phyloP scores from a whole-genome alignment of 352 stramenopile genomes.

The Pythium brachiatum region DNA sequence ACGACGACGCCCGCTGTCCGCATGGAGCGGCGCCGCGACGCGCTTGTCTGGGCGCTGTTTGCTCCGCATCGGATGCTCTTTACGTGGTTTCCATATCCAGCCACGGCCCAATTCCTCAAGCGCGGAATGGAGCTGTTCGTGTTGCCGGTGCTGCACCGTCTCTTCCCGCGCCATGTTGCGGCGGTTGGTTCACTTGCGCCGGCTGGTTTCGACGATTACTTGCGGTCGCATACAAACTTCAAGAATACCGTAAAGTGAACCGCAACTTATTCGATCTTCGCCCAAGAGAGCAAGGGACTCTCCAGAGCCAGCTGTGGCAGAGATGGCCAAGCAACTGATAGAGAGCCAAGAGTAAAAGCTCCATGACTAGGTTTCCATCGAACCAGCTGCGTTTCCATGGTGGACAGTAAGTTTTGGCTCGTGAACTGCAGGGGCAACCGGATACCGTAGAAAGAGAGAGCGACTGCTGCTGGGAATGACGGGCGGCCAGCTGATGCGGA shows the following conservation, averaged over 20 bases:
- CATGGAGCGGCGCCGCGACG: slow-evolving; percentile 23
- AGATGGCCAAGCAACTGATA: not conserved
- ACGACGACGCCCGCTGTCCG: not conserved
- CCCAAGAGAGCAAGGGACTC: not conserved
- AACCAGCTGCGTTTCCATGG: slow-evolving; percentile 2
- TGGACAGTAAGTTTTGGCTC: not conserved
- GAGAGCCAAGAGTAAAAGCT: not conserved
- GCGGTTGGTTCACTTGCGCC: not conserved
- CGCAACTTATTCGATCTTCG: not conserved
- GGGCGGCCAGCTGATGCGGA: not conserved
- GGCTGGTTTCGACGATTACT: slow-evolving; percentile 2
- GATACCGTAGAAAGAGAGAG: slow-evolving; percentile 7
- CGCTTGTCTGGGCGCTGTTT: slow-evolving; percentile 49
- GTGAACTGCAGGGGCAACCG: not conserved
- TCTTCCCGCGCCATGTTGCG: slow-evolving; percentile 13
- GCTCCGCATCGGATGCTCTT: slow-evolving; percentile 46
- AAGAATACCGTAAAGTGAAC: slow-evolving; percentile 8
- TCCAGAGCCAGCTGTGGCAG: slow-evolving; percentile 5
- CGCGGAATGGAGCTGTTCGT: slow-evolving; percentile 45
- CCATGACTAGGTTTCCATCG: not conserved
- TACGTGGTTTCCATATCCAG: slow-evolving; percentile 41
- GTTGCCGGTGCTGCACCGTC: slow-evolving; percentile 36
- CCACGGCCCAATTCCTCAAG: slow-evolving; percentile 40
- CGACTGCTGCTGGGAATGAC: slow-evolving; percentile 10
- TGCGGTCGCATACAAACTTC: slow-evolving; percentile 7